These are phyloP conservation scores for Aspergillus persii DNA, from an alignment of 2,329 filamentous ascomycete genomes.

Conservation along the genomic window DNA sequence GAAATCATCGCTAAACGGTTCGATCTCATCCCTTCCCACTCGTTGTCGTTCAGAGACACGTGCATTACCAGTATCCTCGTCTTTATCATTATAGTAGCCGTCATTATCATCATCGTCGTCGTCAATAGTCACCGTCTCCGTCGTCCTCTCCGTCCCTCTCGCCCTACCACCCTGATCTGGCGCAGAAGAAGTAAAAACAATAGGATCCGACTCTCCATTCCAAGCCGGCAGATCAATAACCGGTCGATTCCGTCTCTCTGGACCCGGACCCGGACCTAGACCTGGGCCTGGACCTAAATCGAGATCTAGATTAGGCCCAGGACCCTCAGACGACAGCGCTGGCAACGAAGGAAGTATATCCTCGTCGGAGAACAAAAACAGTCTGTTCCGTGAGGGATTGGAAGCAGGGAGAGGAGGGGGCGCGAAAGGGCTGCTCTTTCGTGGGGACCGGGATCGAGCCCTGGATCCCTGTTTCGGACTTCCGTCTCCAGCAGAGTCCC, in stretches of 20 bases:
- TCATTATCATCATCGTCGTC: constrained; percentile 30
- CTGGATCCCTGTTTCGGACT: neutral
- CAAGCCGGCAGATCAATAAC: constrained; percentile 10
- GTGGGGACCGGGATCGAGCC: neutral
- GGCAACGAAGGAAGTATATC: constrained; percentile 16
- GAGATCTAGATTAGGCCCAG: neutral
- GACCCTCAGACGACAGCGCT: constrained; percentile 8
- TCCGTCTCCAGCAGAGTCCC: constrained; percentile 10
- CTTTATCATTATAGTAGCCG: constrained; percentile 1
- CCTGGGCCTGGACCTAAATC: neutral
- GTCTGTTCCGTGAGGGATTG: constrained; percentile 4
- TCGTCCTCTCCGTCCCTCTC: neutral
- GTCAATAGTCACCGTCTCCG: constrained; percentile 36
- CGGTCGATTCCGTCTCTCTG: neutral
- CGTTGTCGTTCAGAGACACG: neutral
- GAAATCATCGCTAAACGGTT: constrained; percentile 36
- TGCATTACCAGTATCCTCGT: neutral
- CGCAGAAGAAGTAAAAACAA: constrained; percentile 44
- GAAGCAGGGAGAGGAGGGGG: neutral
- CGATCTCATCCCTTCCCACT: constrained; percentile 23
- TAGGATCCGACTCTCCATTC: constrained; percentile 38
- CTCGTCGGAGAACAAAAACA: constrained; percentile 31
- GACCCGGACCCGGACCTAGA: too few species aligned
- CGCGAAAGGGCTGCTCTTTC: neutral
- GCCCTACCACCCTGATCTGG: constrained; percentile 17